Base-by-base conservation (phyloP, 352 stramenopile genomes). In the Phytophthora ohioensis region DNA sequence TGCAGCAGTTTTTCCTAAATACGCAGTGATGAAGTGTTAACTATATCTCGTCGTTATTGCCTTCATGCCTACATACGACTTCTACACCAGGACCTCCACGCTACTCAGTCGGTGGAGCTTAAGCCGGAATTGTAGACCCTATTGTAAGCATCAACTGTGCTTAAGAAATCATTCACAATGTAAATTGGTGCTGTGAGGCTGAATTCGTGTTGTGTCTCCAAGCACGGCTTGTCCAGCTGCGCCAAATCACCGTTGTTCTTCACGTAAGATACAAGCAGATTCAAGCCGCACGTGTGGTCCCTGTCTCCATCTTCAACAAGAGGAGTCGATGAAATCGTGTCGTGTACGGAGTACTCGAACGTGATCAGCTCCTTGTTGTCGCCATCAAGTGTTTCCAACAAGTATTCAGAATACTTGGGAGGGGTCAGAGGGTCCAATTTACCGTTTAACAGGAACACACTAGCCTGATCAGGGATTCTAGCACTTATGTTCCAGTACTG, bases 401-500 rank as follows among this genome's bases (percentile, higher is more conserved):
- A 54, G 7, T 68, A 73, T 47, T 78, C 55, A 13, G 79, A 75
- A 38, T 81, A 88, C 52, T 87, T 82, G 68, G 79, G 57, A 12
- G 75, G 67, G 3, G 79, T 88, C 45, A 85, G 54, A 3, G 79
- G 67, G 17, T 87, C 75, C 39, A 87, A 15, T 36, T 78, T 81
- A n/a, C 72, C 63, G 42, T 76, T 85, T 12, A 90, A 17, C 6
- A 90, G 47, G 3, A 87, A 34, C 42, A 90, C 77, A 34, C 66
- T 82, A 13, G 73, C 62, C 3, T 75, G 65, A 4, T 35, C 45
- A 3, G 79, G 75, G 45, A 86, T 83, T 27, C 31, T 60, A 5
- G 75, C 81, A 5, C 72, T 69, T 5, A 67, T 58, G 62, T 85
- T 85, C 71, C 74, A 89, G 73, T 87, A 89, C 42, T 79, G 53